Percentiles rank a stretch among this genome's conserved stretches.
Conservation (phyloP, 768 basidiomycete genomes). For the Pseudohyphozyma bogoriensis region DNA sequence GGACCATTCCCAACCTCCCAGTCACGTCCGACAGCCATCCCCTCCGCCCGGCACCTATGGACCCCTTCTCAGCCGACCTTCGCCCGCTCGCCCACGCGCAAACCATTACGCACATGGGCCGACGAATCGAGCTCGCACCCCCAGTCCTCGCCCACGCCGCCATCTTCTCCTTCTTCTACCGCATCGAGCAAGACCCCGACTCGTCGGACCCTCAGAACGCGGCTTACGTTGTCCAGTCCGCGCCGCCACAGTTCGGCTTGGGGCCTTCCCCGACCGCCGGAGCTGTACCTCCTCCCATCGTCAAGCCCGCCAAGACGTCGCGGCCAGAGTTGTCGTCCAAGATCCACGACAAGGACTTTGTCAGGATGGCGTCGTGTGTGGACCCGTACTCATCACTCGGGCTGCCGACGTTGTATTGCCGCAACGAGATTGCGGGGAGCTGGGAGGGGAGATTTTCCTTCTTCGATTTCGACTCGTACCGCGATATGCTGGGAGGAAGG, state of each 20-base stretch:
- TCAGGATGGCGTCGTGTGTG: constrained; percentile 35
- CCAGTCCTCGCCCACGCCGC: constrained; percentile 40
- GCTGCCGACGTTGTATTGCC: constrained; percentile 25
- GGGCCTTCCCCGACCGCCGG: neutral
- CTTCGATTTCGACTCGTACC: constrained; percentile 64
- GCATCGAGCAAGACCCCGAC: constrained; percentile 27
- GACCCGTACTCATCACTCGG: constrained; percentile 36
- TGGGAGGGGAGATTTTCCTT: constrained; percentile 45
- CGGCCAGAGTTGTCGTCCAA: constrained; percentile 27
- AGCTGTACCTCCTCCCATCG: neutral
- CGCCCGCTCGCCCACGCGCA: constrained; percentile 32
- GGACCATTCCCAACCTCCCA: constrained; percentile 38
- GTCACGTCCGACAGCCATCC: constrained; percentile 21
- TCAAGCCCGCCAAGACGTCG: constrained; percentile 20
- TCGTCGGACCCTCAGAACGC: neutral
- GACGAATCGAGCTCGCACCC: constrained; percentile 33
- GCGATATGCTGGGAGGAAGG: constrained; percentile 41
- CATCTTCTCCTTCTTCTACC: constrained; percentile 39
- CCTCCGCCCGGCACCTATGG: constrained; percentile 15
- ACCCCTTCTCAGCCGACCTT: constrained; percentile 38
- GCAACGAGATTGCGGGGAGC: constrained; percentile 26
- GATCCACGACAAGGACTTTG: constrained; percentile 38
- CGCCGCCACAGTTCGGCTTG: constrained; percentile 10
- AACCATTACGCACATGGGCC: constrained; percentile 37
- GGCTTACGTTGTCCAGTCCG: neutral